Conservation (phyloP, 2,329 filamentous ascomycete species). For the Stachybotrys echinatus region DNA sequence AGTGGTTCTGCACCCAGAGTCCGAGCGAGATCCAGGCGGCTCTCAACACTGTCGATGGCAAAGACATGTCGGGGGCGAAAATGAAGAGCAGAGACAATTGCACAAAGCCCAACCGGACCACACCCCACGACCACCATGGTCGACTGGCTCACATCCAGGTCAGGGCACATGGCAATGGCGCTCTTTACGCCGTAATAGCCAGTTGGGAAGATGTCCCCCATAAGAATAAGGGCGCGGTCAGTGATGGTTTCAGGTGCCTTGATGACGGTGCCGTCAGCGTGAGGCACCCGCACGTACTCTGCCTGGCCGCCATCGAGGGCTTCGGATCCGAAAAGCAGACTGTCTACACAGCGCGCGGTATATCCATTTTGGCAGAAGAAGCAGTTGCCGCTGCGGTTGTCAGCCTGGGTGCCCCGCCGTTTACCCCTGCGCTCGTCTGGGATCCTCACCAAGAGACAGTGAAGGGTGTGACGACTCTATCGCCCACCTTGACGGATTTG, state of each 20-base stretch:
- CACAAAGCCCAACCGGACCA: conserved; percentile 80
- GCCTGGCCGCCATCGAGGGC: conserved; percentile 74
- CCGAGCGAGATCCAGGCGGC: conserved; percentile 67
- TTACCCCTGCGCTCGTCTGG: neutral
- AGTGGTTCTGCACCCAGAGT: conserved; percentile 75
- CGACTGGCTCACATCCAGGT: conserved; percentile 35
- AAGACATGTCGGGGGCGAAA: conserved; percentile 71
- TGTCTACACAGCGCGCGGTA: conserved; percentile 71
- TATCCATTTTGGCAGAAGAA: conserved; percentile 79
- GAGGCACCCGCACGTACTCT: conserved; percentile 74
- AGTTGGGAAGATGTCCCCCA: conserved; percentile 90
- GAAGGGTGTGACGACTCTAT: conserved; percentile 78
- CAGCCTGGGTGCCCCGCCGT: neutral
- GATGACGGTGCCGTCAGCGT: conserved; percentile 76
- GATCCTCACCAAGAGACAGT: conserved; percentile 65
- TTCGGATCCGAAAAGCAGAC: conserved; percentile 64
- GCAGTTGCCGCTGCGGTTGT: conserved; percentile 46
- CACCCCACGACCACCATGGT: conserved; percentile 80
- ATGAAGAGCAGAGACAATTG: conserved; percentile 70
- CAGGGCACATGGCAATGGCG: conserved; percentile 59
- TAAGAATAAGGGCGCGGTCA: conserved; percentile 71
- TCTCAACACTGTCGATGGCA: conserved; percentile 73
- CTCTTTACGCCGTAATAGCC: conserved; percentile 80
- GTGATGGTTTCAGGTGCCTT: conserved; percentile 63
- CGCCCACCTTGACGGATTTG: conserved; percentile 64